phyloP scores from a whole-genome alignment of 164 flowering plant genomes.

The Umbilicus rupestris region DNA sequence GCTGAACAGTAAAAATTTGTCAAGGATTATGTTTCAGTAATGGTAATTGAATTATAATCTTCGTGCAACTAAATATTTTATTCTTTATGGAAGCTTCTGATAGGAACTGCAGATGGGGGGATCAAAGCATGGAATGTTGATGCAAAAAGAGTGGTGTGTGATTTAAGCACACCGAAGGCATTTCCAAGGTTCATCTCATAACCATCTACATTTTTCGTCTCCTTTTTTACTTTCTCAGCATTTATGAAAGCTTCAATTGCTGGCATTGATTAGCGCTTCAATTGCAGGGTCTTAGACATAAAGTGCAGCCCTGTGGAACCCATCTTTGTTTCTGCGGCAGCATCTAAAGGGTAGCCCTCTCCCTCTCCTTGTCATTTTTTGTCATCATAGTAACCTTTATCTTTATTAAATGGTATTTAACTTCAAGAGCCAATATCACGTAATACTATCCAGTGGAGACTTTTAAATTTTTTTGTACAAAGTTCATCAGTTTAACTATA shows the following conservation, averaged over 20 bases:
- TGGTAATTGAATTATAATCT: not conserved
- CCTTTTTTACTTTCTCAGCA: not conserved
- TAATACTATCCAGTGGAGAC: not conserved
- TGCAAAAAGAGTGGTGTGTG: constrained; percentile 97
- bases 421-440: not conserved
- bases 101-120: constrained; percentile 90
- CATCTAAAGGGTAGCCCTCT: constrained; percentile 61
- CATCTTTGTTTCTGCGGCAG: constrained; percentile 91
- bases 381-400: not conserved
- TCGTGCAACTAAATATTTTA: constrained; percentile 18
- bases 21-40: not conserved
- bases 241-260: constrained; percentile 11
- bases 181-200: constrained; percentile 52
- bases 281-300: constrained; percentile 73
- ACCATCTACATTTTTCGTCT: not conserved
- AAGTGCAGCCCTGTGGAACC: constrained; percentile 97
- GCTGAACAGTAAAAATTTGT: not conserved
- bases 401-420: not conserved
- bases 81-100: constrained; percentile 68
- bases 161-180: constrained; percentile 61
- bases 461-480: not conserved
- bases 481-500: not conserved
- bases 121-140: constrained; percentile 99
- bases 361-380: not conserved
- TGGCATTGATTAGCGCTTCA: not conserved